phyloP scores from a whole-genome alignment of 192 early-diverging fungal species.

The Linnemannia zychae region DNA sequence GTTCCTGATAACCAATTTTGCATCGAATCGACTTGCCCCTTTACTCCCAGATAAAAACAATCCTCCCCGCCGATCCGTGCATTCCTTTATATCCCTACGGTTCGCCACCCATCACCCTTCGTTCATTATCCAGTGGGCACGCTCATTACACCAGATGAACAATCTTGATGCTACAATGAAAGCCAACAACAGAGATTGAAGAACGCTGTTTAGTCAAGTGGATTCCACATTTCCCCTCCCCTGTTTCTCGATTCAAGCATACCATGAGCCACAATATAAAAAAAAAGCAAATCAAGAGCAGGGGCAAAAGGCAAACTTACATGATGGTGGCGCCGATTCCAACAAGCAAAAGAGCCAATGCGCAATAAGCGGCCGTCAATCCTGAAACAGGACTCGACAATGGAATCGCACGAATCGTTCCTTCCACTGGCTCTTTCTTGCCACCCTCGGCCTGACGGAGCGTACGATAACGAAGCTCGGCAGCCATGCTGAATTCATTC shows the following conservation, averaged over 20 bases:
- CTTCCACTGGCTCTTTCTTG: background rate
- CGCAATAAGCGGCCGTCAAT: background rate
- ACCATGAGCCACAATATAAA: background rate
- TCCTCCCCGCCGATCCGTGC: background rate
- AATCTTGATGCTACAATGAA: background rate
- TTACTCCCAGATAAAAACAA: background rate
- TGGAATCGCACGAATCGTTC: constrained; percentile 10
- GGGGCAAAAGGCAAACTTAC: background rate
- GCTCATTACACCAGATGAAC: constrained; percentile 5
- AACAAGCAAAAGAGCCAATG: constrained; percentile 1
- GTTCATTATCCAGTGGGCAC: background rate
- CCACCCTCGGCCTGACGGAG: background rate
- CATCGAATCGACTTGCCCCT: background rate
- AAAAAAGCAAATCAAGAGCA: background rate
- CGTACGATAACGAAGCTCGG: background rate
- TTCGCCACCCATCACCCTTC: background rate
- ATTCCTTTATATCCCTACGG: background rate
- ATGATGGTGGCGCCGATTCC: constrained; percentile 33
- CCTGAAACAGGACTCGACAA: constrained; percentile 25
- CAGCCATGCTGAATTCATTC: background rate
- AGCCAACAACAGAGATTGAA: background rate
- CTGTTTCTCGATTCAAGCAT: background rate
- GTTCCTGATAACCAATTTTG: background rate
- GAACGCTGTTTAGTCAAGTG: background rate
- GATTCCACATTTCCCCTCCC: background rate